These are phyloP conservation scores for Coccomyxa sp. DNA, from an alignment of 139 green algal genomes.

Conservation along the genomic window DNA sequence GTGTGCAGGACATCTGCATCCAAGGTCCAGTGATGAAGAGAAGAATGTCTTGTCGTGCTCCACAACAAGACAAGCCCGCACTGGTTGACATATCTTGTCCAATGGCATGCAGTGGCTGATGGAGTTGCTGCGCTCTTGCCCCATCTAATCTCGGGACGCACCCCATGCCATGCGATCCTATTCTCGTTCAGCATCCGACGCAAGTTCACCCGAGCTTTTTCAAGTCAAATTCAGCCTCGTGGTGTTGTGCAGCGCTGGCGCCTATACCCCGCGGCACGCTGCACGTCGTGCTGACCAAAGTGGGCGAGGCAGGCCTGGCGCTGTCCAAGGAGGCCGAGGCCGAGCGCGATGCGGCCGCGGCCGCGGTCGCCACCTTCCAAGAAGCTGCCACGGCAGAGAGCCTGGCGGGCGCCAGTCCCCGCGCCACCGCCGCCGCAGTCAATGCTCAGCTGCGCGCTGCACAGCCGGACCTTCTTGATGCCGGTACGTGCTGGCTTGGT, in stretches of 20 bases:
- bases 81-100: no score
- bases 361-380: background rate
- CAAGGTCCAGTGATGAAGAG: no score
- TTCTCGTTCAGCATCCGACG: no score
- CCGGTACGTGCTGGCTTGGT: conserved; percentile 14
- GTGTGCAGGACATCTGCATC: no score
- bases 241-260: background rate
- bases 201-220: no score
- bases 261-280: conserved; percentile 20
- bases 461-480: background rate
- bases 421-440: conserved; percentile 22
- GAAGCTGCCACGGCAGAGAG: conserved; percentile 5
- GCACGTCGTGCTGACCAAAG: conserved; percentile 48
- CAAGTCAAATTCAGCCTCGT: no score
- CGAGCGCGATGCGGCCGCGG: conserved; percentile 6
- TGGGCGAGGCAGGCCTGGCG: conserved; percentile 15
- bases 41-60: no score
- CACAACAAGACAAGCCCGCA: no score
- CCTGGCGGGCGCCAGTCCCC: conserved; percentile 12
- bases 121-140: no score
- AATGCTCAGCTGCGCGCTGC: conserved; percentile 19
- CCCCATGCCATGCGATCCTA: no score
- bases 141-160: no score
- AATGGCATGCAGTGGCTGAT: no score
- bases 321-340: conserved; percentile 20